A percentile compares a stretch with the other conserved stretches of the same genome.
Conservation (phyloP, 1,139 yeast species). For the Debaryomycetaceae sp. region DNA sequence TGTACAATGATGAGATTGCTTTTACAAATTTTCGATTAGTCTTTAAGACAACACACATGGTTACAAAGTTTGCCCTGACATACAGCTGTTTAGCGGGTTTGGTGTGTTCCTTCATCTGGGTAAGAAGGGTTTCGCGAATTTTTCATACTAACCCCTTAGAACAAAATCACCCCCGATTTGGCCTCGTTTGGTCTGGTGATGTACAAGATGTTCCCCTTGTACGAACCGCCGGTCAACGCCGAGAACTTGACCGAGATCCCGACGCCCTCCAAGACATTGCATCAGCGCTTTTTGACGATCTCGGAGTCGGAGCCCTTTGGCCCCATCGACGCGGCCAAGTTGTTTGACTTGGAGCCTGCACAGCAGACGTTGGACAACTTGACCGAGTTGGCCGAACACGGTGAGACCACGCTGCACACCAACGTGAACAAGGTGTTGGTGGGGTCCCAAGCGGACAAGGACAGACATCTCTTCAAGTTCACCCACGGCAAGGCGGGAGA, state of each 20-base stretch:
- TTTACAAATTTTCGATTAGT: slow-evolving; percentile 58
- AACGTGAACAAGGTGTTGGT: slow-evolving; percentile 33
- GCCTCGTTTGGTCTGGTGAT: slow-evolving; percentile 53
- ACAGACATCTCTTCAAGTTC: slow-evolving; percentile 66
- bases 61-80: slow-evolving; percentile 33
- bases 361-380: slow-evolving; percentile 65
- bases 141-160: slow-evolving; percentile 23
- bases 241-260: slow-evolving; percentile 93
- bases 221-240: slow-evolving; percentile 39
- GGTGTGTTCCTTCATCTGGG: no score
- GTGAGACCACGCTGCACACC: slow-evolving; percentile 15
- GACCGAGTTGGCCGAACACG: slow-evolving; percentile 49
- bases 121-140: no score
- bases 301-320: slow-evolving; percentile 98
- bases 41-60: slow-evolving; percentile 69
- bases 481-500: slow-evolving; percentile 73
- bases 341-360: slow-evolving; percentile 82
- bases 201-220: slow-evolving; percentile 81
- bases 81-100: no score
- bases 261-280: slow-evolving; percentile 76
- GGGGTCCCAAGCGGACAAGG: slow-evolving; percentile 52
- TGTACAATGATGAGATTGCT: slow-evolving; percentile 42
- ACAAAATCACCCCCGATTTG: slow-evolving; percentile 47
- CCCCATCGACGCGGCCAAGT: slow-evolving; percentile 90
- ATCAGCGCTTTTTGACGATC: slow-evolving; percentile 80